These are phyloP conservation scores for Botrytis byssoidea DNA, from an alignment of 2,329 filamentous ascomycete species.

Conservation along the genomic window DNA sequence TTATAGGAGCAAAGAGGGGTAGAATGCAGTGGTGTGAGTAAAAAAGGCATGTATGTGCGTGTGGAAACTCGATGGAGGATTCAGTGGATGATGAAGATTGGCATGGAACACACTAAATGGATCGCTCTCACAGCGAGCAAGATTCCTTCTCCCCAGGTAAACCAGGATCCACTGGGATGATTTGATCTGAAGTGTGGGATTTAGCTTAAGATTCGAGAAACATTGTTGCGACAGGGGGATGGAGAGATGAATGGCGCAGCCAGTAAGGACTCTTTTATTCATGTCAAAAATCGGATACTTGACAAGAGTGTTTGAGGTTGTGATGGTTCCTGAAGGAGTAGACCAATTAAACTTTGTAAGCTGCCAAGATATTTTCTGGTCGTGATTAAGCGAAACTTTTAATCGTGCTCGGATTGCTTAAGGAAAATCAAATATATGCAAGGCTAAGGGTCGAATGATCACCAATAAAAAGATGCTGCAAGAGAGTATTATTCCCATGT, in stretches of 20 bases:
- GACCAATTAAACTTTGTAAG: conserved; percentile 14
- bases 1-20: neutral
- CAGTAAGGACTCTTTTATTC: conserved; percentile 6
- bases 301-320: conserved; percentile 16
- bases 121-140: neutral
- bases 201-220: neutral
- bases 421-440: conserved; percentile 11
- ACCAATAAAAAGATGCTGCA: neutral
- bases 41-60: neutral
- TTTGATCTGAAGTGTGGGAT: conserved; percentile 6
- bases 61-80: conserved; percentile 1
- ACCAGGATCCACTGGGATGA: conserved; percentile 9
- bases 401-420: neutral
- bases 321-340: conserved; percentile 3
- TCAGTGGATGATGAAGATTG: conserved; percentile 3
- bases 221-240: conserved; percentile 1
- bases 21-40: neutral
- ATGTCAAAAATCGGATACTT: conserved; percentile 4
- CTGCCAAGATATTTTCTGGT: neutral
- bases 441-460: neutral
- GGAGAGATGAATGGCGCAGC: conserved; percentile 1
- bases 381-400: conserved; percentile 8
- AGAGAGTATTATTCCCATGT: neutral
- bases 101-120: conserved; percentile 4
- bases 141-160: neutral